These are phyloP conservation scores for Lyophyllum decastes DNA, from an alignment of 768 basidiomycete species.

Conservation along the genomic window DNA sequence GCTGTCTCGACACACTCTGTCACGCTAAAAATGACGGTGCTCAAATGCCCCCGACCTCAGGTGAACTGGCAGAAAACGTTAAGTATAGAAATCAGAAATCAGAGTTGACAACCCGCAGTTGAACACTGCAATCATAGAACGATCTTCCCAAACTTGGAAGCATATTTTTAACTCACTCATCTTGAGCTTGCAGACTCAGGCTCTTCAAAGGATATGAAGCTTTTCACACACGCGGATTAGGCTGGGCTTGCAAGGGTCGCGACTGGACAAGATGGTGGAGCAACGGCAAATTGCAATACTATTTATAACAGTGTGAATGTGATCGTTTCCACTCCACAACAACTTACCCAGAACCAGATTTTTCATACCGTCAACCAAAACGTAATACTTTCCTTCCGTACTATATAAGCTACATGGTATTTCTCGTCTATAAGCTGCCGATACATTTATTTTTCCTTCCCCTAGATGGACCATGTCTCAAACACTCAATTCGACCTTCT, in stretches of 20 bases:
- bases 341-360: not conserved
- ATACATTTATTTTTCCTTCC: not conserved
- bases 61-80: not conserved
- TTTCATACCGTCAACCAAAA: not conserved
- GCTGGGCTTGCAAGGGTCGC: not conserved
- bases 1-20: not conserved
- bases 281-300: not conserved
- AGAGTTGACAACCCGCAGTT: not conserved
- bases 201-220: not conserved
- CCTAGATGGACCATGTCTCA: constrained; percentile 17
- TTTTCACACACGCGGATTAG: not conserved
- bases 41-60: not conserved
- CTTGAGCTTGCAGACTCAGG: not conserved
- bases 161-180: not conserved
- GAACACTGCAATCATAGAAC: not conserved
- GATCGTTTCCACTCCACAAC: not conserved
- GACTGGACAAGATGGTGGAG: not conserved
- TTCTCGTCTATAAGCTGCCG: not conserved
- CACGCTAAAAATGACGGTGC: not conserved
- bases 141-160: not conserved
- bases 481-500: constrained; percentile 69
- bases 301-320: not conserved
- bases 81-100: not conserved
- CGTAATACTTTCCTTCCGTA: not conserved
- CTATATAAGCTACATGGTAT: not conserved